These are phyloP conservation scores for Acanthamoeba castellanii DNA, from an alignment of 208 protist species.

Conservation along the genomic window DNA sequence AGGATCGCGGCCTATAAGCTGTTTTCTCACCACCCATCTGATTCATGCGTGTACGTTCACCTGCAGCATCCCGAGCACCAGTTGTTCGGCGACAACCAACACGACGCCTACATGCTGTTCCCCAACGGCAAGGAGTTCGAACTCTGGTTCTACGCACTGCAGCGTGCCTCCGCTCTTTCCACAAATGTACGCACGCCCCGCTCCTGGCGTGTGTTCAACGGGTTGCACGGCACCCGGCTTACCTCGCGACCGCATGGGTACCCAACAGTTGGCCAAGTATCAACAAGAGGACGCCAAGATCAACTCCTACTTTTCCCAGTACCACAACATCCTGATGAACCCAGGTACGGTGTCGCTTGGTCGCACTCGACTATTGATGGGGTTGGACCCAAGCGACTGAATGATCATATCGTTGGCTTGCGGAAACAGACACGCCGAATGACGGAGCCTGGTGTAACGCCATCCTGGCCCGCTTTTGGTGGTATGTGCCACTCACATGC, in stretches of 20 bases:
- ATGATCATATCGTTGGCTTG: too few species aligned
- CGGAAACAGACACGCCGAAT: neutral
- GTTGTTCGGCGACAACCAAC: neutral
- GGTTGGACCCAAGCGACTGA: too few species aligned
- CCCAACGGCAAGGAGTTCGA: constrained; percentile 62
- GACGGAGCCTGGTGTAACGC: constrained; percentile 52
- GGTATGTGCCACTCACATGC: neutral
- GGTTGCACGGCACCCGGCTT: too few species aligned
- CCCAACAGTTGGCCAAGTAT: constrained; percentile 25
- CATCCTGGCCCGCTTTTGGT: constrained; percentile 61
- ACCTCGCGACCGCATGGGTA: too few species aligned
- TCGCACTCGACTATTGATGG: too few species aligned
- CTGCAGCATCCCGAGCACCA: constrained; percentile 51
- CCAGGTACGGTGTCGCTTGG: neutral
- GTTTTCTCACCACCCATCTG: neutral
- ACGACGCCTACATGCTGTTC: constrained; percentile 1
- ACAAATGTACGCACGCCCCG: neutral
- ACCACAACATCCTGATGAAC: constrained; percentile 31
- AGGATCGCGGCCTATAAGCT: neutral
- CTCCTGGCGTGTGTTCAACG: too few species aligned
- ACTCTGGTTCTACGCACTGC: constrained; percentile 47
- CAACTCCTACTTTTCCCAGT: constrained; percentile 54
- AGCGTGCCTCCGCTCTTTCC: neutral
- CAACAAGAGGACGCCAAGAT: constrained; percentile 24
- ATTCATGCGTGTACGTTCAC: neutral